Conservation (phyloP, 148 eudicot genomes). For the Camellia granthamiana region DNA sequence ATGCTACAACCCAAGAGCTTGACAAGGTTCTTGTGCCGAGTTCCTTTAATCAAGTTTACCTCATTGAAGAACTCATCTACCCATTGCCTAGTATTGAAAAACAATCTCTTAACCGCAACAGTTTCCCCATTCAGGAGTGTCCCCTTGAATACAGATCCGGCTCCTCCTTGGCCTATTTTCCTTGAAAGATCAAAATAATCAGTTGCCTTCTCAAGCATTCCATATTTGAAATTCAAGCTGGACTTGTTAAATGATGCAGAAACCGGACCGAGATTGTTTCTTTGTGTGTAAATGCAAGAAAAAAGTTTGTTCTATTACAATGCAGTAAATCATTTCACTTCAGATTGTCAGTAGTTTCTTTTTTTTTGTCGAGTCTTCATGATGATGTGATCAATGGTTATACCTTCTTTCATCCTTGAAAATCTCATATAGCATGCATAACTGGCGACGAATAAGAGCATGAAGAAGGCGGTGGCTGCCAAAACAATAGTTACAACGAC, state of each 20-base stretch:
- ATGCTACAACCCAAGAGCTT: slow-evolving; percentile 69
- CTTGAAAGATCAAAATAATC: slow-evolving; percentile 39
- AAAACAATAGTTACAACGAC: slow-evolving; percentile 30
- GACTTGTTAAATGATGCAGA: slow-evolving; percentile 38
- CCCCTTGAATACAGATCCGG: slow-evolving; percentile 69
- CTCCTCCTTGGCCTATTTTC: slow-evolving; percentile 72
- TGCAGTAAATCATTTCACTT: background rate
- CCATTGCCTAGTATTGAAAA: slow-evolving; percentile 57
- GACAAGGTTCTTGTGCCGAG: slow-evolving; percentile 73
- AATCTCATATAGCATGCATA: slow-evolving; percentile 35
- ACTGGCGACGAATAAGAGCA: slow-evolving; percentile 32
- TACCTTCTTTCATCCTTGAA: slow-evolving; percentile 39
- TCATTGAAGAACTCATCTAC: slow-evolving; percentile 71
- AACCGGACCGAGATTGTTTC: slow-evolving; percentile 32
- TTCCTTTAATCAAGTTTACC: slow-evolving; percentile 54
- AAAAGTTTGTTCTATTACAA: background rate
- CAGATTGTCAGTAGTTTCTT: background rate
- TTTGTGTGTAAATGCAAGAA: slow-evolving; percentile 26
- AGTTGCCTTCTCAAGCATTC: slow-evolving; percentile 54
- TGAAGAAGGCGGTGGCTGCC: slow-evolving; percentile 29
- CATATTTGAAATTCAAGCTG: slow-evolving; percentile 45
- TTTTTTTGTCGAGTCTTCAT: no score
- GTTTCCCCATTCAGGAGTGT: slow-evolving; percentile 41
- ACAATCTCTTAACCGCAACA: slow-evolving; percentile 66
- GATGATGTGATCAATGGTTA: background rate